These are phyloP conservation scores for Solanum paucissectum DNA, from an alignment of 257 asterid genomes.

Conservation along the genomic window DNA sequence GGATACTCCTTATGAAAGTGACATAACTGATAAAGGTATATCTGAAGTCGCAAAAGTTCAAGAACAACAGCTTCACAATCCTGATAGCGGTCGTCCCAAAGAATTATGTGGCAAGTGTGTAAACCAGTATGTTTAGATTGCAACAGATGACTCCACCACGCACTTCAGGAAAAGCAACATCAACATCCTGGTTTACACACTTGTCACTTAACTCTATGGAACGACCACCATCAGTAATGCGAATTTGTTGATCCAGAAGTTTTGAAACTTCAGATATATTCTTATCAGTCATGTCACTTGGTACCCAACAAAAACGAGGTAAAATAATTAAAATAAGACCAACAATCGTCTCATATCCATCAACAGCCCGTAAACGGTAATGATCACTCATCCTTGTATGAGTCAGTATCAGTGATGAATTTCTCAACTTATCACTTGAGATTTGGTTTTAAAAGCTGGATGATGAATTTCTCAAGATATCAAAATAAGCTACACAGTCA, in stretches of 20 bases:
- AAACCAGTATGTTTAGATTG: constrained; percentile 19
- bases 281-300: constrained; percentile 13
- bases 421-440: constrained; percentile 9
- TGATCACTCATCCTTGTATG: constrained; percentile 26
- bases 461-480: constrained; percentile 8
- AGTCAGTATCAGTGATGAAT: constrained; percentile 22
- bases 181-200: neutral
- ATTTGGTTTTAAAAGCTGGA: constrained; percentile 11
- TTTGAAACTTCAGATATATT: constrained; percentile 7
- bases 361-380: constrained; percentile 15
- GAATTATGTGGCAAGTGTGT: neutral
- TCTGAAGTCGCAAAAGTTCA: constrained; percentile 13
- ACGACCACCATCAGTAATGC: neutral
- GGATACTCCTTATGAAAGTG: constrained; percentile 35
- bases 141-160: constrained; percentile 59
- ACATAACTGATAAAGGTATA: constrained; percentile 4
- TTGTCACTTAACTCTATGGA: neutral
- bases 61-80: constrained; percentile 10
- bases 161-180: constrained; percentile 29
- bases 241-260: constrained; percentile 13
- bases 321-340: neutral
- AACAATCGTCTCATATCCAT: constrained; percentile 27
- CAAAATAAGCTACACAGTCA: neutral
- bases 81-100: neutral
- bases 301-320: constrained; percentile 45